Evolutionary conservation across 169 alveolate genomes (phyloP), one percentile per base, ranked within the genome.

Genomic region (Fabrea salina): DNA sequence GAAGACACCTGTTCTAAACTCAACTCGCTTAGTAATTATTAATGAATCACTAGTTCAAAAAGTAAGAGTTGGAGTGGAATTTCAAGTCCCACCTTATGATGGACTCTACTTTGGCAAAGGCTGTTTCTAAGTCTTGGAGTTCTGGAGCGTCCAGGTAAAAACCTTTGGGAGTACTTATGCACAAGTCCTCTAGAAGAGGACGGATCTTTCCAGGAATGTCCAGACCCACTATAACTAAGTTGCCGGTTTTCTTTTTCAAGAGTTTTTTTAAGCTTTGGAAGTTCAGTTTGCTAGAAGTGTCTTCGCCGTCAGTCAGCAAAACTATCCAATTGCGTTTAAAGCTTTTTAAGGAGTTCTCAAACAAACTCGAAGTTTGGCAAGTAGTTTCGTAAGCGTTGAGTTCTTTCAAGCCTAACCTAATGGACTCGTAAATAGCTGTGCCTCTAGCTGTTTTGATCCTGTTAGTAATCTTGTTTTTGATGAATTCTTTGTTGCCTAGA

Each of bases 381-480:
- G 16, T n/a, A n/a, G 54, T 1, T 22, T 35, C 25, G 41, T 64
- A 64, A 32, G 75, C 75, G 19, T 22, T 30, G n/a, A 64, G 41
- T 40, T 64, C 75, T 40, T 64, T 33, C 30, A 64, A 64, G 30
- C 43, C 54, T 5, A 64, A 8, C 27, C n/a, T 35, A 37, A 64
- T 64, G 13, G 75, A 51, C 35, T 64, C 75, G 41, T 64, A 64
- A 64, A 64, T 39, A 13, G 75, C 50, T 19, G 75, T 64, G 39
- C 57, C 75, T 4, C 75, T 56, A 19, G 16, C 30, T 0, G 75
- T 51, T 5, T 19, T 16, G 50, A 39, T 56, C 3, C 54, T 39
- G 7, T 41, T 64, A 30, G 19, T 64, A n/a, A 64, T 39, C 30
- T 64, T 22, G 19, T 25, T 16, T 40, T 64, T 19, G 4, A 64